Percentiles rank a stretch among this genome's conserved stretches.
These are phyloP conservation scores for Neltuma alba DNA, from an alignment of 306 rosid genomes.

Conservation along the genomic window DNA sequence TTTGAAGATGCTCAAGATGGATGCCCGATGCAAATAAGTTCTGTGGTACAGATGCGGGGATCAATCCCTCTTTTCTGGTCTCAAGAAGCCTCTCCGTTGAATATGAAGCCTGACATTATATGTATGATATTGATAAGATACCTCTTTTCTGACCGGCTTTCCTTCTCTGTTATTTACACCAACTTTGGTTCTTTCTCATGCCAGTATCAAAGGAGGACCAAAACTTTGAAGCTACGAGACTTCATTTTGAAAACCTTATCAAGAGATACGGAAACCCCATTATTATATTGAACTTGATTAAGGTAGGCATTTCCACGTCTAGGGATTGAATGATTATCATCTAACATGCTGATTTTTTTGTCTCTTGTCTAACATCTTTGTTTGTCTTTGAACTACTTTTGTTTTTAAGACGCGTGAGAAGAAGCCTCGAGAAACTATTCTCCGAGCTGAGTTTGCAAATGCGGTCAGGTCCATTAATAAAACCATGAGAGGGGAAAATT, in stretches of 20 bases:
- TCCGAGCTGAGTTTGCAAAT: conserved; percentile 81
- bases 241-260: conserved; percentile 92
- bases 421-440: conserved; percentile 91
- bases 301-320: conserved; percentile 56
- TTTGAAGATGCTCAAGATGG: conserved; percentile 66
- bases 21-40: conserved; percentile 75
- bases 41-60: conserved; percentile 91
- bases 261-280: conserved; percentile 92
- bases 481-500: conserved; percentile 52
- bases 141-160: conserved; percentile 22
- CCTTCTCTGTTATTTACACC: conserved; percentile 21
- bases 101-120: conserved; percentile 85
- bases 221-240: conserved; percentile 79
- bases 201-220: conserved; percentile 72
- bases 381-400: conserved; percentile 11
- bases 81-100: conserved; percentile 86
- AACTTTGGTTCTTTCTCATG: neutral
- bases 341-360: neutral
- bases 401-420: conserved; percentile 75
- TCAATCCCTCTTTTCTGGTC: conserved; percentile 99
- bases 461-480: conserved; percentile 77
- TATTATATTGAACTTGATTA: conserved; percentile 87
- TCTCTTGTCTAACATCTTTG: conserved; percentile 31
- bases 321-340: conserved; percentile 17
- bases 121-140: conserved; percentile 50